Conservation (phyloP, 2,329 filamentous ascomycete genomes). For the Didymella glomerata region DNA sequence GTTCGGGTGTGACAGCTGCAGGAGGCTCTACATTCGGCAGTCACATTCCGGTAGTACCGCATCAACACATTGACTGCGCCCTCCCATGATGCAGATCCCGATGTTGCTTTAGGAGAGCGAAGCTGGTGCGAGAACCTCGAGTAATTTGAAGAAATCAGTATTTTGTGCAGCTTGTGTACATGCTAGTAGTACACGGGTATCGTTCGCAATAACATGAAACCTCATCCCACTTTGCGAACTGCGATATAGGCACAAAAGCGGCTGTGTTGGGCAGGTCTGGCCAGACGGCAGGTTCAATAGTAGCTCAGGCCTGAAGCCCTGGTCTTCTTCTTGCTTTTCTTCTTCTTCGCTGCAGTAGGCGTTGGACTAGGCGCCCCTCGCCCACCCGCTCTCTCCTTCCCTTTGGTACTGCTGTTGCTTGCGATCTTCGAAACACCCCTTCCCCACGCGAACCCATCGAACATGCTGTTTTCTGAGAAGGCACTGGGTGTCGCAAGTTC, state of each 20-base stretch:
- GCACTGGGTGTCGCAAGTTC: conserved; percentile 32
- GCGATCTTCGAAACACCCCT: conserved; percentile 28
- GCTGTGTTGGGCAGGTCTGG: background rate
- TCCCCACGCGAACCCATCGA: conserved; percentile 33
- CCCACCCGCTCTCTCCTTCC: conserved; percentile 24
- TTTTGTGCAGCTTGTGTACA: conserved; percentile 7
- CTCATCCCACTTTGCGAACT: background rate
- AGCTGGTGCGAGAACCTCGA: background rate
- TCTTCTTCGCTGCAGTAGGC: conserved; percentile 29
- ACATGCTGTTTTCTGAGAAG: conserved; percentile 24
- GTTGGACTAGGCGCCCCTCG: conserved; percentile 24
- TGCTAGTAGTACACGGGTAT: conserved; percentile 19
- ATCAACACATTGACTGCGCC: conserved; percentile 4
- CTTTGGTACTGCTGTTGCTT: conserved; percentile 17
- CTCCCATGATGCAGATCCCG: conserved; percentile 3
- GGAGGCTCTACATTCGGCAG: conserved; percentile 17
- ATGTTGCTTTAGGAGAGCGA: background rate
- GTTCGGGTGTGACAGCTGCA: conserved; percentile 24
- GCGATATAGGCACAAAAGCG: background rate
- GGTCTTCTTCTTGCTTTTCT: conserved; percentile 37
- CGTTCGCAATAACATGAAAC: conserved; percentile 9
- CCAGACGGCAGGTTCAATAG: conserved; percentile 26
- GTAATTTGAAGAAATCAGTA: background rate
- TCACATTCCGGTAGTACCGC: conserved; percentile 14
- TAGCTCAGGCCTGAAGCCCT: conserved; percentile 42